Conservation (phyloP, 2,329 filamentous ascomycete species). For the Magnaporthiopsis incrustans region DNA sequence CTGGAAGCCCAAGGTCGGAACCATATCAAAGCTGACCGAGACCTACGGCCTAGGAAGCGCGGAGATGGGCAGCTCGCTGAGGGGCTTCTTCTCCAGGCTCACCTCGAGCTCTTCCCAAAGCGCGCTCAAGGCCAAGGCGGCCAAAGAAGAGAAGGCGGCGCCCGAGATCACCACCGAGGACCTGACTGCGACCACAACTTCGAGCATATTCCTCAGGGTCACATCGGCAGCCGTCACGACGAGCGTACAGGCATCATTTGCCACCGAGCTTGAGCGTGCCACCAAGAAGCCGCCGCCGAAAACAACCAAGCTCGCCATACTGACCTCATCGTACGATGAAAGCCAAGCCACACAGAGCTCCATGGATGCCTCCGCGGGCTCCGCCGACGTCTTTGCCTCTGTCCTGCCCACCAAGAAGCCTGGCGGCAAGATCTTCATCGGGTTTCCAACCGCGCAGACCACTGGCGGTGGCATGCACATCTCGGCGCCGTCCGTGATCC, state of each 20-base stretch:
- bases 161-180: constrained; percentile 62
- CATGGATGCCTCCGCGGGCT: constrained; percentile 25
- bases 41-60: constrained; percentile 39
- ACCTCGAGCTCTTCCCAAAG: constrained; percentile 48
- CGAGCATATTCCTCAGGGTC: constrained; percentile 81
- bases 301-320: constrained; percentile 72
- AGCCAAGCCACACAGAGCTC: constrained; percentile 56
- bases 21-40: constrained; percentile 35
- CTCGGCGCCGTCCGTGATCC: constrained; percentile 91
- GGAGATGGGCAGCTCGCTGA: constrained; percentile 53
- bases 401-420: constrained; percentile 80
- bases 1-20: constrained; percentile 58
- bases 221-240: constrained; percentile 79
- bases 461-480: constrained; percentile 91
- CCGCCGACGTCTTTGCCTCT: constrained; percentile 76
- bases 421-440: constrained; percentile 86
- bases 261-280: constrained; percentile 82
- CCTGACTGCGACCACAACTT: constrained; percentile 59
- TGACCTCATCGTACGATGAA: constrained; percentile 89
- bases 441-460: constrained; percentile 94
- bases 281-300: constrained; percentile 97
- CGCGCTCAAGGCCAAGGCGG: constrained; percentile 43
- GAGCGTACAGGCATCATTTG: constrained; percentile 62
- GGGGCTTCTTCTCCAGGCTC: constrained; percentile 75
- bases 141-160: constrained; percentile 53